Conservation (phyloP, 768 basidiomycete genomes). For the button mushroom (Agaricus bisporus) region DNA sequence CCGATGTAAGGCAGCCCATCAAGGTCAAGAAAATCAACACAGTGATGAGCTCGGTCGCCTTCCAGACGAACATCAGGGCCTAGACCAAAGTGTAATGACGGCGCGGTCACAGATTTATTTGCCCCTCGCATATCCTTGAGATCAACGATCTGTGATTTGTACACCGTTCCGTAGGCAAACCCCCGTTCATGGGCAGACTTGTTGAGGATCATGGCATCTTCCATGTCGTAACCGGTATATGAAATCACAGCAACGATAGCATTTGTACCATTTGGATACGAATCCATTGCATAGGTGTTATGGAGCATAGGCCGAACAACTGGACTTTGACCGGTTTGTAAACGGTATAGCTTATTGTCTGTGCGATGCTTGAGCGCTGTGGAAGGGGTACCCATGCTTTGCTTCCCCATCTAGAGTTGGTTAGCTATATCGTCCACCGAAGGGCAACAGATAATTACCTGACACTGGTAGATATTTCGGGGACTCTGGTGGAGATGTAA, state of each 20-base stretch:
- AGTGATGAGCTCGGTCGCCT: constrained; percentile 40
- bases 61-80: constrained; percentile 60
- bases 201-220: constrained; percentile 99
- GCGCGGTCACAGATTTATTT: constrained; percentile 44
- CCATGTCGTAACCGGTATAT: constrained; percentile 99
- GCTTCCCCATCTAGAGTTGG: constrained; percentile 89
- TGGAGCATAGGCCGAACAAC: constrained; percentile 89
- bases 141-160: constrained; percentile 91
- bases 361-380: constrained; percentile 89
- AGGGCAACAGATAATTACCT: constrained; percentile 36
- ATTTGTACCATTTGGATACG: constrained; percentile 97
- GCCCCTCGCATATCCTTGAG: constrained; percentile 75
- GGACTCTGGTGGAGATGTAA: constrained; percentile 50
- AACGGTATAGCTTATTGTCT: constrained; percentile 96
- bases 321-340: constrained; percentile 93
- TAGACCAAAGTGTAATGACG: constrained; percentile 86
- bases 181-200: constrained; percentile 98
- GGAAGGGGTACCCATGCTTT: constrained; percentile 98
- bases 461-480: constrained; percentile 91
- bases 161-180: constrained; percentile 93
- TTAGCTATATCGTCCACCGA: constrained; percentile 6
- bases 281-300: constrained; percentile 95
- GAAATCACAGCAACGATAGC: constrained; percentile 99
- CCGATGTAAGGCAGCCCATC: constrained; percentile 89
- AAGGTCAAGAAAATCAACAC: constrained; percentile 51